A percentile compares a stretch with the other conserved stretches of the same genome.
Evolutionary conservation across 768 basidiomycete genomes (phyloP).

Genomic region (Ephemerocybe angulata): DNA sequence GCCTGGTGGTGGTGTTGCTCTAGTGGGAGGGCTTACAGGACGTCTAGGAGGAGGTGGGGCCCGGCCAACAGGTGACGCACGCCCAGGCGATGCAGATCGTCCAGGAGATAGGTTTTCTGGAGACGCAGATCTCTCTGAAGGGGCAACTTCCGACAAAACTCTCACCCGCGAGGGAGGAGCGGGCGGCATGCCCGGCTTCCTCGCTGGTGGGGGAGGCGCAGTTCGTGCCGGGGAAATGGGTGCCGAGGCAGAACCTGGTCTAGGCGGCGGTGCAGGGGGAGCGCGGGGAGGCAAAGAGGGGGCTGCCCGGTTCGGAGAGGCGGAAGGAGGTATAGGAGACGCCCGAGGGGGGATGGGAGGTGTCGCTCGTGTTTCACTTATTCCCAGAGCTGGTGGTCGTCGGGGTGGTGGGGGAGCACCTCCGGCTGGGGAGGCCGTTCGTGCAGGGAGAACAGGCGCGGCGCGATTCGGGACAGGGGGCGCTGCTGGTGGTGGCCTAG

Average conservation of each 20-base stretch:
- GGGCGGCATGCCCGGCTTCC: constrained; percentile 16
- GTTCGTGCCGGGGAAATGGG: constrained; percentile 27
- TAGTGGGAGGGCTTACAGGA: constrained; percentile 23
- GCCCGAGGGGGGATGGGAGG: constrained; percentile 40
- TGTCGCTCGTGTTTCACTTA: constrained; percentile 35
- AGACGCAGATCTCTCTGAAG: constrained; percentile 7
- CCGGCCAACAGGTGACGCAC: constrained; percentile 25
- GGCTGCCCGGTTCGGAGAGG: constrained; percentile 21
- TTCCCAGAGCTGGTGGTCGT: constrained; percentile 34
- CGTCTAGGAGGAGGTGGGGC: constrained; percentile 40
- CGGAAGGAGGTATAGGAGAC: constrained; percentile 18
- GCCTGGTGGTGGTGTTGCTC: constrained; percentile 29
- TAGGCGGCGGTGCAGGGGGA: too few relatives aligned
- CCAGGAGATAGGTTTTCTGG: constrained; percentile 20
- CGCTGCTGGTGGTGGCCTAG: constrained; percentile 27
- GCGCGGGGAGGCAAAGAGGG: constrained; percentile 39
- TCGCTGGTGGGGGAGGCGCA: constrained; percentile 42
- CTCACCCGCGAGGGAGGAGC: constrained; percentile 17
- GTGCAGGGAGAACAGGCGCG: constrained; percentile 33
- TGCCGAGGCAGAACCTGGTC: too few relatives aligned
- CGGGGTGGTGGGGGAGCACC: constrained; percentile 42
- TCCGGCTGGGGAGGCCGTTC: constrained; percentile 20
- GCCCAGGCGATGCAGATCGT: constrained; percentile 22
- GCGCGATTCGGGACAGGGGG: constrained; percentile 34
- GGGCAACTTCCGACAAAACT: constrained; percentile 12